Base-by-base conservation (phyloP, 2,329 filamentous ascomycete species). In the Gnomoniopsis smithogilvyi region DNA sequence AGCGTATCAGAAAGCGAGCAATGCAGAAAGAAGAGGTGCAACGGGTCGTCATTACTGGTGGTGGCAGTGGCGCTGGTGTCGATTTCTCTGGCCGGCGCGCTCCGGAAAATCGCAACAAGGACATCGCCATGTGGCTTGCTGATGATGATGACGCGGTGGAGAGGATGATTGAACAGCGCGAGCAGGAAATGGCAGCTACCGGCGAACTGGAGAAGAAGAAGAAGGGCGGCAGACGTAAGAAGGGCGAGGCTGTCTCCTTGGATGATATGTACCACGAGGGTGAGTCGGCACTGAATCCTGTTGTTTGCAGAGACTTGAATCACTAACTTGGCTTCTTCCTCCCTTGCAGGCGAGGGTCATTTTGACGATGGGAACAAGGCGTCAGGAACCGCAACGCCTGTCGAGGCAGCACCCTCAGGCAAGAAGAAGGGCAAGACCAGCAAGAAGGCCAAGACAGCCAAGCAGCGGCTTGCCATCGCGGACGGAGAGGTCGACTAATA, bases 231-330 rank as follows among this genome's bases (percentile, higher is more conserved):
- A 85, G 85, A 72, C 75, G 80, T 60, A 85, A 85, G 73, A 77
- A 79, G 62, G 63, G 63, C 24, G 65, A 60, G 30, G 58, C 47
- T 46, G 83, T 84, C 67, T 94, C 89, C 69, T 77, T 98, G 74
- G 95, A 98, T 73, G 94, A 97, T 71, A 92, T 99, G 91, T 99
- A 99, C 77, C 95, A 99, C 73, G 95, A 99, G 82, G 95, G 95
- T 96, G 74, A 87, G 91, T 77, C 56, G 4, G 21, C 41, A n/a
- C 62, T 6, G 2, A 26, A 19, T 24, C 19, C 17, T 34, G 7
- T 54, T 11, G 33, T 14, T 1, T n/a, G 2, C 8, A 60, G 43
- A 58, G 6, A 34, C 34, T 41, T 19, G n/a, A n/a, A 47, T 47
- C 14, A 34, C n/a, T 48, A 48, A 19, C 46, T 76, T 70, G 81